A percentile compares a stretch with the other conserved stretches of the same genome.
phyloP scores from a whole-genome alignment of 257 asterid species.

The Capsicum pubescens region DNA sequence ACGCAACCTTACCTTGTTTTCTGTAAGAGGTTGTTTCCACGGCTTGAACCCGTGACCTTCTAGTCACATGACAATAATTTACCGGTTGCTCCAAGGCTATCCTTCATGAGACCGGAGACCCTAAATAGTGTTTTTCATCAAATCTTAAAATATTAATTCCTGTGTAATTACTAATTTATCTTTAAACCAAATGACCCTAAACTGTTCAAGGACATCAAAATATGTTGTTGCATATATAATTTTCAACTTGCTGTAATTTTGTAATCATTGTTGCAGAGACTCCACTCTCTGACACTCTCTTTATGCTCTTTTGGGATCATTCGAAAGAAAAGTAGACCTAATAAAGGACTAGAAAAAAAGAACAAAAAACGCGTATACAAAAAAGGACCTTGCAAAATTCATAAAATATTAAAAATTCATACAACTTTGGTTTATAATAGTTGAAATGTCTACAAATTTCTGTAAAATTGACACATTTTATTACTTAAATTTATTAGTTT shows the following conservation, averaged over 20 bases:
- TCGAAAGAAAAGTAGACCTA: neutral
- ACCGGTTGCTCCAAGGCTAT: no score
- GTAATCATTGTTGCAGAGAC: neutral
- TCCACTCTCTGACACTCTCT: conserved; percentile 15
- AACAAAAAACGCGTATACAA: neutral
- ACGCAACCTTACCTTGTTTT: no score
- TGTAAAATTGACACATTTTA: neutral
- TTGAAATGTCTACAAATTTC: neutral
- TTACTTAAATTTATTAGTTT: neutral
- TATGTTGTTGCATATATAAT: neutral
- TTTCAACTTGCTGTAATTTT: neutral
- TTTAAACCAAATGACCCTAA: neutral
- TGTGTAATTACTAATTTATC: no score
- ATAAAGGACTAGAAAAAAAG: neutral
- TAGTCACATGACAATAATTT: no score
- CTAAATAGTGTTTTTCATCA: no score
- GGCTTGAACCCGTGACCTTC: no score
- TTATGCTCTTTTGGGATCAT: neutral
- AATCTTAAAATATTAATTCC: no score
- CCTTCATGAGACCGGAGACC: no score
- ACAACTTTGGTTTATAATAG: neutral
- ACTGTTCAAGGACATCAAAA: neutral
- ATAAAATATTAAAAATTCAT: neutral
- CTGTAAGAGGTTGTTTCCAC: no score
- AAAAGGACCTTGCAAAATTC: neutral